Evolutionary conservation across 2,329 filamentous ascomycete species (phyloP), one percentile per base, ranked within the genome.

Genomic region (Mycogone perniciosa): DNA sequence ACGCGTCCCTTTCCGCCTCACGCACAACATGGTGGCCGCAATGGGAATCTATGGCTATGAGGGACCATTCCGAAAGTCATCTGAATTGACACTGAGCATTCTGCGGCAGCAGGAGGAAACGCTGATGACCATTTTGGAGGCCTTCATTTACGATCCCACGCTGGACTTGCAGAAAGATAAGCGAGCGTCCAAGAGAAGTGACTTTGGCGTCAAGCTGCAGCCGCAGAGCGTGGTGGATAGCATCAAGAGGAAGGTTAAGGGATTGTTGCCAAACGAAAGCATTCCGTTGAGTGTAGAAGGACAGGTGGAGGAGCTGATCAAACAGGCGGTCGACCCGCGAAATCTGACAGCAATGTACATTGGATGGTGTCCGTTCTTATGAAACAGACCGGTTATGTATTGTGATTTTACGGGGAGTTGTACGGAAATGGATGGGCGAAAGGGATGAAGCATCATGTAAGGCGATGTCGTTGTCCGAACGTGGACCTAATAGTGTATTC

Each of bases 1-100:
- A 69, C 77, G 87, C 31, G 93, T 99, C 1, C 95, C 93, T 2
- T 99, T 99, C 76, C 87, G 95, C 11, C 77, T 99, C 39, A 99
- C 93, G 4, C 92, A 96, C 76, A 99, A 99, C 70, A 97, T 99
- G 92, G 82, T 95, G 34, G 89, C 95, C 57, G 95, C 93, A 8
- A 97, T 99, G 84, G 93, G 93, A 5, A 85, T 95, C 26, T 92
- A 95, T 64, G 89, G 91, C 54, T 89, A 93, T 65, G 93, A 97
- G 67, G 88, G 93, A 0, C 91, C 93, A 0, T 99, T 96, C 70
- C 81, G 91, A 39, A 87, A 88, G 62, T 92, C 89, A 44, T 92
- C 88, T 54, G 95, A 99, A 70, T 77, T 97, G 54, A 95, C 90
- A 8, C 77, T 97, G 54, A 77, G 81, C 40, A 83, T 96, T 30